These are phyloP conservation scores for Ustilago xerochloae DNA, from an alignment of 1,284 basidiomycete genomes.

Conservation along the genomic window DNA sequence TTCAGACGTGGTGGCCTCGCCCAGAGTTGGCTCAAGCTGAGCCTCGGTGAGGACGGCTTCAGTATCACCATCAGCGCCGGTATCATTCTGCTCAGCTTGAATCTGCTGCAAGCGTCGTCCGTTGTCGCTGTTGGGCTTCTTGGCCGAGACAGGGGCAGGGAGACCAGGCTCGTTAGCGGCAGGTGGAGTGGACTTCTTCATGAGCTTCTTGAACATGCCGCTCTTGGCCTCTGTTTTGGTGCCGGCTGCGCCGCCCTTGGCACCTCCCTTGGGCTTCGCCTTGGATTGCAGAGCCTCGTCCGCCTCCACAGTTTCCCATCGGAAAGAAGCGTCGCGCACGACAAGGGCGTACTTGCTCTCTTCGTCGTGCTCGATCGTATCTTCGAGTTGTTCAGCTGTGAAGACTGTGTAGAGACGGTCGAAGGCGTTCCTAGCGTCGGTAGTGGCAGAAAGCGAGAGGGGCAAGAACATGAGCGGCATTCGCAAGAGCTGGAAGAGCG, in stretches of 20 bases:
- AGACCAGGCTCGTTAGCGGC: slow-evolving; percentile 32
- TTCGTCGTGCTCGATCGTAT: slow-evolving; percentile 77
- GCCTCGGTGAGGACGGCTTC: slow-evolving; percentile 31
- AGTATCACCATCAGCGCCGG: slow-evolving; percentile 25
- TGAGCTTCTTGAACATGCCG: slow-evolving; percentile 35
- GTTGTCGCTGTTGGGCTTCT: slow-evolving; percentile 24
- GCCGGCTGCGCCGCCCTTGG: slow-evolving; percentile 12
- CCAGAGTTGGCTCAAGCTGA: slow-evolving; percentile 27
- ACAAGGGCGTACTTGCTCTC: slow-evolving; percentile 48
- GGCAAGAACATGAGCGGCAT: slow-evolving; percentile 78
- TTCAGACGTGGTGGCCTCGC: slow-evolving; percentile 21
- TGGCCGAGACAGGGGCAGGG: slow-evolving; percentile 27
- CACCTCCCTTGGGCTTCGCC: slow-evolving; percentile 23
- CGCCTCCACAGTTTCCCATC: slow-evolving; percentile 54
- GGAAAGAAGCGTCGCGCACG: slow-evolving; percentile 47
- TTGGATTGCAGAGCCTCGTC: slow-evolving; percentile 34
- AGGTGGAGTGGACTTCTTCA: slow-evolving; percentile 20
- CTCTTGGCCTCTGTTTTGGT: slow-evolving; percentile 1
- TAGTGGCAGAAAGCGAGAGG: slow-evolving; percentile 61
- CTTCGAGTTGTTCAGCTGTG: slow-evolving; percentile 74
- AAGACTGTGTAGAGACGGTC: slow-evolving; percentile 71
- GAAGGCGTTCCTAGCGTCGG: slow-evolving; percentile 64
- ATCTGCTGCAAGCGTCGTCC: slow-evolving; percentile 31
- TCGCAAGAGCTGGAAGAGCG: slow-evolving; percentile 73
- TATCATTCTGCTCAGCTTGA: slow-evolving; percentile 39